A percentile compares a stretch with the other conserved stretches of the same genome.
phyloP scores from a whole-genome alignment of 2,329 filamentous ascomycete species.

The Alternaria burnsii region DNA sequence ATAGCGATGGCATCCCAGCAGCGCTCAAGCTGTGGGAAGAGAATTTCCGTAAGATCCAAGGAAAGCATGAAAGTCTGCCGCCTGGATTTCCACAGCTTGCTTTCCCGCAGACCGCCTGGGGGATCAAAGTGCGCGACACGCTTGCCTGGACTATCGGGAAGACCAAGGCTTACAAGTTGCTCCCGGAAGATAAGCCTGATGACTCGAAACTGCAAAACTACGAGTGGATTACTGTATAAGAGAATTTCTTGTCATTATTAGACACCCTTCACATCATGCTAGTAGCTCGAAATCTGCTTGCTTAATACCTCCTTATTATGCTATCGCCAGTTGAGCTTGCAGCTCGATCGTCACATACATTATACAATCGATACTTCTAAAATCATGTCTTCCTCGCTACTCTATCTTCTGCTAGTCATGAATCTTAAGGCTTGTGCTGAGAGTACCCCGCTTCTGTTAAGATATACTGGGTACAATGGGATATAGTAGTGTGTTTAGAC shows the following conservation, averaged over 20 bases:
- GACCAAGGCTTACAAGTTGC: slow-evolving; percentile 14
- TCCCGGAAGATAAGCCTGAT: slow-evolving; percentile 3
- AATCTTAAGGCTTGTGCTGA: no score
- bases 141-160: slow-evolving; percentile 11
- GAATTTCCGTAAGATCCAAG: slow-evolving; percentile 25
- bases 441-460: no score
- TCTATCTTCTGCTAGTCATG: no score
- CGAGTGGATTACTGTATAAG: slow-evolving; percentile 13
- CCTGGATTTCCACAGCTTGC: slow-evolving; percentile 32
- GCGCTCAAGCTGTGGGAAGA: slow-evolving; percentile 37
- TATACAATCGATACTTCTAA: no score
- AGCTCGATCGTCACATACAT: no score
- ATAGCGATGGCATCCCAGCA: slow-evolving; percentile 22
- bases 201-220: slow-evolving; percentile 9
- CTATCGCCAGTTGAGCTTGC: no score
- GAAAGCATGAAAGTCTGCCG: slow-evolving; percentile 19
- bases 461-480: no score
- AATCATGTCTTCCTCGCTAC: no score
- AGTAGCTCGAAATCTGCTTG: no score
- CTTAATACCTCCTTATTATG: no score
- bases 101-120: slow-evolving; percentile 44
- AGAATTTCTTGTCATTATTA: fast-evolving
- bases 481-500: no score
- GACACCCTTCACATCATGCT: fast-evolving
- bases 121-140: slow-evolving; percentile 24